Base-by-base conservation (phyloP, 2,329 filamentous ascomycete species). In the Pseudogymnoascus sp. region DNA sequence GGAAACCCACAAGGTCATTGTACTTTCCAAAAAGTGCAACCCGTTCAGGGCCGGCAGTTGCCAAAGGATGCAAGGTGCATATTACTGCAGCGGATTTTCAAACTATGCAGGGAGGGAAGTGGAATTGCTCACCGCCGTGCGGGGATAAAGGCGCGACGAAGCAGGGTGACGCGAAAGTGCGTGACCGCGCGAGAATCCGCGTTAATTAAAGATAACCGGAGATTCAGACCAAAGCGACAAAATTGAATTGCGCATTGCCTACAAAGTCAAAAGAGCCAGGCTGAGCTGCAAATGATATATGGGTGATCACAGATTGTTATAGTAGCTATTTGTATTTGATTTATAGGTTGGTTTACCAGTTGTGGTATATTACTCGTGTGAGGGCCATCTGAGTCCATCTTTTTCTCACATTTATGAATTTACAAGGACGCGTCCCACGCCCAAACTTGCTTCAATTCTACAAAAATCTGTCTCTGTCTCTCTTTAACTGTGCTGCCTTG, bases 131-230 rank as follows among this genome's bases (percentile, higher is more conserved):
- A 52, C 45, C 45, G 45, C 45, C 30, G 9, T 52, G 45, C 45
- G 26, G 45, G 45, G 45, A 28, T 26, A 52, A 52, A 52, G 45
- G 26, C 6, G 26, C 45, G 26, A 30, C n/a, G 4, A 30, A 9
- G 45, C 26, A 30, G 45, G 30, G 45, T 8, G 45, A 52, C 45
- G 26, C 45, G 45, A 52, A 52, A 52, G 45, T 52, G 45, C 45
- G 45, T 30, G 45, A 52, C 45, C 19, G 18, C 26, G 45, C 45
- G 45, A 52, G 26, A 52, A 52, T 52, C 5, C 2, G 45, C 26
- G 45, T 52, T 52, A 12, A 52, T 33, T 30, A 23, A 52, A 52
- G 45, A 52, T 52, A 52, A 13, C 45, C 45, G 45, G 10, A 13
- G 45, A 52, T 52, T 5, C 2, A 52, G 26, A 4, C 5, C 26